Evolutionary conservation across 1,139 yeast genomes (phyloP).

Genomic region (Pichia sp.): DNA sequence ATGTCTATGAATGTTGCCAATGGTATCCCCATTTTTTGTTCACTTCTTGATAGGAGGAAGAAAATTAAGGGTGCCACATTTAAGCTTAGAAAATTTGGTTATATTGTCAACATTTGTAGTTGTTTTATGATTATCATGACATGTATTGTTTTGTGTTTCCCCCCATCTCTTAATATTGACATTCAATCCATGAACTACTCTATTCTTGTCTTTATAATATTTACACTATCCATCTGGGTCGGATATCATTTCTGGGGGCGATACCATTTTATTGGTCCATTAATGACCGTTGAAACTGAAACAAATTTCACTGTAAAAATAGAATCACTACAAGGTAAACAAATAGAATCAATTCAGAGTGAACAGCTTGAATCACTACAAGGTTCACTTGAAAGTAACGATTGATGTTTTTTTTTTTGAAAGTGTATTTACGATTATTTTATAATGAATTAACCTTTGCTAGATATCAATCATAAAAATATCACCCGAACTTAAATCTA

Average conservation of each 20-base stretch:
- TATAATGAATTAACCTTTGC: too few relatives aligned
- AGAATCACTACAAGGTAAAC: not conserved
- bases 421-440: too few relatives aligned
- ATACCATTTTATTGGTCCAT: constrained; percentile 56
- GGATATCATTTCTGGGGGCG: constrained; percentile 59
- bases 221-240: constrained; percentile 42
- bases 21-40: constrained; percentile 64
- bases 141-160: constrained; percentile 61
- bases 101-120: constrained; percentile 55
- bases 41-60: constrained; percentile 53
- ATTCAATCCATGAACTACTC: constrained; percentile 71
- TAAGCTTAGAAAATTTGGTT: constrained; percentile 59
- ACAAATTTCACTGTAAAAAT: not conserved
- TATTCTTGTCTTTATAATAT: constrained; percentile 48
- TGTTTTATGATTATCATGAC: constrained; percentile 58
- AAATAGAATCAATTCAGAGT: too few relatives aligned
- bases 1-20: constrained; percentile 71
- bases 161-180: constrained; percentile 64
- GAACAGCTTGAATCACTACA: too few relatives aligned
- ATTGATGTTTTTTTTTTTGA: too few relatives aligned
- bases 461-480: too few relatives aligned
- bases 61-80: constrained; percentile 69
- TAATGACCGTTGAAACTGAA: constrained; percentile 5
- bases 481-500: too few relatives aligned
- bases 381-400: too few relatives aligned